Base-by-base conservation (phyloP, 371 early-diverging fungal genomes). In the Mucor indicus region DNA sequence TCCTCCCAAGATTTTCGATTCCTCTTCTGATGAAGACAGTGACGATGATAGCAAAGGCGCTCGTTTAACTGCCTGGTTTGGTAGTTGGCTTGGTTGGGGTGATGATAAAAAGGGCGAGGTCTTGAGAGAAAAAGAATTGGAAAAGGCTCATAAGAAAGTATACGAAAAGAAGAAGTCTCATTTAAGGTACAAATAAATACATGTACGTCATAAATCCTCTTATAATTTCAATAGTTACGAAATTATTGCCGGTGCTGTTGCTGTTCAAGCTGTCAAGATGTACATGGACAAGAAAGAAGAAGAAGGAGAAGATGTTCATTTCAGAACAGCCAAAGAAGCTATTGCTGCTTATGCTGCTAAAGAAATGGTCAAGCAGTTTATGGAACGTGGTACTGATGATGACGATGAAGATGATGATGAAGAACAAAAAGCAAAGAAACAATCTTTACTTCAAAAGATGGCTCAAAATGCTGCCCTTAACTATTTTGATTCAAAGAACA, bases 241-340 rank as follows among this genome's bases (percentile, higher is more conserved):
- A 50, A 43, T 83, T 21, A 64, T 83, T 43, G 83, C 78, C 25
- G 83, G 78, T 38, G 83, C 83, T 22, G 83, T 75, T 35, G 80
- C 76, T n/a, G 79, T 72, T 30, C 75, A 76, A 23, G 83, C 83
- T 20, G 71, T 78, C 35, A 70, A 65, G 43, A 25, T 56, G n/a
- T 67, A 66, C 53, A 79, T 80, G 52, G 53, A 60, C 22, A 53
- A 63, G 31, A 54, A 69, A 44, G 66, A 69, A 45, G 60, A 53
- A 25, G 45, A 62, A 4, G 68, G 71, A 24, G 43, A 72, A 42
- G 60, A 53, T 8, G 70, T 62, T 37, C 57, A 53, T 25, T 74
- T 75, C 48, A 56, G 61, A 16, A 36, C 68, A 1, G 64, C 74
- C 38, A 83, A 83, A 58, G 66, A 80, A 50, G 21, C 72, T 42